Evolutionary conservation across 1,139 yeast genomes (phyloP).

Genomic region (Scheffersomyces segobiensis): DNA sequence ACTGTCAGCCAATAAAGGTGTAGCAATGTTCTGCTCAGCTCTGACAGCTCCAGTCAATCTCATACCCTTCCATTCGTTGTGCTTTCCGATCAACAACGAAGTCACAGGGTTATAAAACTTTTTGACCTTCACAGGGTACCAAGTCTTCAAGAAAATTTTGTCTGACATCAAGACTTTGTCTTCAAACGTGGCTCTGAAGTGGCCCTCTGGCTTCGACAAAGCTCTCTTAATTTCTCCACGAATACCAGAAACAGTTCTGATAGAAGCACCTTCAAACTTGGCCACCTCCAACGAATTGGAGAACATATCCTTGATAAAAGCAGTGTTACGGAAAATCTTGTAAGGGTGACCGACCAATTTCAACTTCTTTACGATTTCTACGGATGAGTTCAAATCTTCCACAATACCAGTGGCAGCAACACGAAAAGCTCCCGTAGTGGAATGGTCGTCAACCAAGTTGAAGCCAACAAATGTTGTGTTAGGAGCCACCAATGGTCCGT

Average conservation of each 20-base stretch:
- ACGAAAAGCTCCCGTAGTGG: constrained; percentile 87
- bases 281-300: constrained; percentile 91
- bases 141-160: constrained; percentile 84
- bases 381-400: constrained; percentile 86
- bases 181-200: constrained; percentile 96
- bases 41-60: constrained; percentile 91
- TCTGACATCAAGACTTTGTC: constrained; percentile 92
- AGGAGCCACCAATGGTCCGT: constrained; percentile 96
- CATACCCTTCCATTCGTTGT: constrained; percentile 95
- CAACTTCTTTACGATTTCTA: constrained; percentile 92
- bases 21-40: constrained; percentile 66
- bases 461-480: constrained; percentile 97
- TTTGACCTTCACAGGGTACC: constrained; percentile 94
- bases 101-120: constrained; percentile 96
- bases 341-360: constrained; percentile 94
- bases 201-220: constrained; percentile 92
- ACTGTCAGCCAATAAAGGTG: constrained; percentile 69
- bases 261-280: constrained; percentile 95
- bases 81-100: constrained; percentile 72
- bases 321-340: constrained; percentile 93
- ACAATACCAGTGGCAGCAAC: constrained; percentile 98
- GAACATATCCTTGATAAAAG: constrained; percentile 97
- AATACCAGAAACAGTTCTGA: constrained; percentile 94
- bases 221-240: constrained; percentile 98
- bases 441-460: constrained; percentile 78